phyloP scores from a whole-genome alignment of 2,329 filamentous ascomycete species.

The Fusarium subglutinans region DNA sequence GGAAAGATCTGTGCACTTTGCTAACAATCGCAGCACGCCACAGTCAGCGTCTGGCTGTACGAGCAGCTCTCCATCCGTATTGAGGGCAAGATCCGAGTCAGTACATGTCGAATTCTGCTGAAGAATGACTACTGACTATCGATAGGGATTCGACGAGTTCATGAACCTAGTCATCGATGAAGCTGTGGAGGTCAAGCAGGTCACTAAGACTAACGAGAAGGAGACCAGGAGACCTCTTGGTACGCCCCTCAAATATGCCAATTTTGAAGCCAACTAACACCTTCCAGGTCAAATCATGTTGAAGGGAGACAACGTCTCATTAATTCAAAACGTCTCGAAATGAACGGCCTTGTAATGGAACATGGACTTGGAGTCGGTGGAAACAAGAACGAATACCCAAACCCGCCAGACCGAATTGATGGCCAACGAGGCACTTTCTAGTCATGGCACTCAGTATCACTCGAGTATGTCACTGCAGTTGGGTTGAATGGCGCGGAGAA shows the following conservation, averaged over 20 bases:
- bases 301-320: conserved; percentile 87
- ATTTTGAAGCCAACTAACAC: not conserved
- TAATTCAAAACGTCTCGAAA: conserved; percentile 70
- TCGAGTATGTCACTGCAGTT: conserved; percentile 8
- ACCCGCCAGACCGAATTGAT: conserved; percentile 17
- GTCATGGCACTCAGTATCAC: conserved; percentile 20
- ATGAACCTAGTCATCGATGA: conserved; percentile 99
- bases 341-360: conserved; percentile 25
- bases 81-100: conserved; percentile 92
- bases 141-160: conserved; percentile 97
- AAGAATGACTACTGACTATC: not conserved
- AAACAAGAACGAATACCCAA: conserved; percentile 31
- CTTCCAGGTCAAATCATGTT: conserved; percentile 81
- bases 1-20: not conserved
- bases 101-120: conserved; percentile 43
- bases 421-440: conserved; percentile 22
- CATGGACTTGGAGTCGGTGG: conserved; percentile 6
- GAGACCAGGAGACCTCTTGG: conserved; percentile 83
- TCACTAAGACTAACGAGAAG: conserved; percentile 79
- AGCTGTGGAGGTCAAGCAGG: conserved; percentile 87
- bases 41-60: conserved; percentile 95
- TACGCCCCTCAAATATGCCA: conserved; percentile 53
- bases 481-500: conserved; percentile 11
- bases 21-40: conserved; percentile 68
- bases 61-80: conserved; percentile 95